Base-by-base conservation (phyloP, 805 yeast species). In the Kluyveromyces aestuarii region DNA sequence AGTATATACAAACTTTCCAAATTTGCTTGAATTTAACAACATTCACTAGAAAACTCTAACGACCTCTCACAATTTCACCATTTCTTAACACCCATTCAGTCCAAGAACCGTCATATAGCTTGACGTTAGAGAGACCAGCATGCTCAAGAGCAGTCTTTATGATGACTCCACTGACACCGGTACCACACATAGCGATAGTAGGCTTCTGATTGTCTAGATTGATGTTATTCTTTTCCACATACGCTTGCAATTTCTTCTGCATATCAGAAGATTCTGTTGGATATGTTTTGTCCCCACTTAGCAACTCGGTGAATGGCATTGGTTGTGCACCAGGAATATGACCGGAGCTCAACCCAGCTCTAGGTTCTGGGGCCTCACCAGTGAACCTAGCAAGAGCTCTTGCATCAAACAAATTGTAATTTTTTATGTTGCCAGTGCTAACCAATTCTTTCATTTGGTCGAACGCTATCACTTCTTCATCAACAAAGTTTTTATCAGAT, bases 101-200 rank as follows among this genome's bases (percentile, higher is more conserved):
- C 95, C 95, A 86, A 40, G 87, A 80, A 10, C 95, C 99, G 59
- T 93, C 99, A 57, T 85, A 85, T 19, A 85, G 76, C 38, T 75
- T 74, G 13, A 82, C 69, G 17, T 72, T 61, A 39, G 70, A 64
- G 30, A 72, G 68, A 0, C 80, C 81, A 10, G 77, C 72, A n/a
- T 69, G 59, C 49, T 80, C 81, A 40, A 85, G 63, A 1, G 95
- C 98, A 8, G 84, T 71, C 65, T 86, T 84, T 42, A 91, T 74
- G 39, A 93, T 81, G 53, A 91, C 87, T 0, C 97, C 98, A 10
- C 97, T 83, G 44, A 93, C 97, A 42, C 98, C 99, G 0, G 97
- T 84, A 27, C 98, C 99, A 63, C 99, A 93, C 87, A 87, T 80
- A 38, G 84, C 85, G 45, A 93, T 80, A 17, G 86, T 80, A 11